phyloP scores from a whole-genome alignment of 148 eudicot genomes.

The Chenopodium quinoa region DNA sequence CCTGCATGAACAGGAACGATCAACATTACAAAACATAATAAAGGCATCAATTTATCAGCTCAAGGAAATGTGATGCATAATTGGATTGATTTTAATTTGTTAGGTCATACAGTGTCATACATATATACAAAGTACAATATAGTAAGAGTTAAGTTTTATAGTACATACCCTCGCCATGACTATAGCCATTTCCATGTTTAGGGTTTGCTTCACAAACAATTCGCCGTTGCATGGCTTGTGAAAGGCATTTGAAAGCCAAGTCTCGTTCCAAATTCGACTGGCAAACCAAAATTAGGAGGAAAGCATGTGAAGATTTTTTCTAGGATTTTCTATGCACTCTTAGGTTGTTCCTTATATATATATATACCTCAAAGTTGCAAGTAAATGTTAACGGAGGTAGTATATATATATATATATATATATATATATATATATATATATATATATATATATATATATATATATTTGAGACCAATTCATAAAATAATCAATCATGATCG shows the following conservation, averaged over 20 bases:
- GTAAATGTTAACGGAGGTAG: too few relatives aligned
- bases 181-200: conserved; percentile 85
- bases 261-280: conserved; percentile 80
- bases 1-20: conserved; percentile 27
- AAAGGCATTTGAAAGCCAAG: conserved; percentile 57
- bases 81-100: too few relatives aligned
- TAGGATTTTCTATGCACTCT: neutral
- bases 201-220: conserved; percentile 76
- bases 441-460: too few relatives aligned
- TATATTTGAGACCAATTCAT: too few relatives aligned
- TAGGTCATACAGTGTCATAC: too few relatives aligned
- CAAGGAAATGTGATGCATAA: neutral
- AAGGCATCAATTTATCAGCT: too few relatives aligned
- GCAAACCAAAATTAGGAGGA: conserved; percentile 9
- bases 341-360: neutral
- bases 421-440: too few relatives aligned
- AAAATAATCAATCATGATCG: too few relatives aligned
- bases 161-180: conserved; percentile 71
- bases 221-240: conserved; percentile 83
- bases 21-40: conserved; percentile 6
- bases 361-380: too few relatives aligned
- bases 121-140: too few relatives aligned
- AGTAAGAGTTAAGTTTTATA: neutral
- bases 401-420: too few relatives aligned
- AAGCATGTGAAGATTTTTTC: neutral